phyloP scores from a whole-genome alignment of 176 grass and related monocot genomes.

The Saccharum spontaneum region DNA sequence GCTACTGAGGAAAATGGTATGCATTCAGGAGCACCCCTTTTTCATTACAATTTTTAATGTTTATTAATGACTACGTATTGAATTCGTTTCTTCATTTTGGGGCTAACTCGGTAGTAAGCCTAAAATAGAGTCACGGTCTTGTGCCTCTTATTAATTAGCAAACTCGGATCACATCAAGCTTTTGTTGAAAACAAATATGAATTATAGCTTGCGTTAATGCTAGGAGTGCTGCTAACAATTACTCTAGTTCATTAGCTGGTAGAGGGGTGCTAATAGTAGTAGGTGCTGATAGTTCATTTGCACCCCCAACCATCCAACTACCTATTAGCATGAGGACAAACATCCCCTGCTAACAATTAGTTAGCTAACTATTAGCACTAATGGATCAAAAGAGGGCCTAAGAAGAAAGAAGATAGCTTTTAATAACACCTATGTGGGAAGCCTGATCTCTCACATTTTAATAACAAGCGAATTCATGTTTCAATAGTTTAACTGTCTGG shows the following conservation, averaged over 20 bases:
- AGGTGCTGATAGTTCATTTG: too few relatives aligned
- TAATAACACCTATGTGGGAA: not conserved
- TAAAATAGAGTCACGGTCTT: not conserved
- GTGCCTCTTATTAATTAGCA: not conserved
- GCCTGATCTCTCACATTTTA: not conserved
- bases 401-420: not conserved
- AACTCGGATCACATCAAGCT: too few relatives aligned
- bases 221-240: too few relatives aligned
- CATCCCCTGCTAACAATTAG: too few relatives aligned
- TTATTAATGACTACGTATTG: not conserved
- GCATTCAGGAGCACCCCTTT: not conserved
- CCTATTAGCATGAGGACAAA: too few relatives aligned
- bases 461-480: not conserved
- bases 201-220: too few relatives aligned
- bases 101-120: not conserved
- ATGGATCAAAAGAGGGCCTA: not conserved
- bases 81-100: not conserved
- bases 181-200: too few relatives aligned
- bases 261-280: too few relatives aligned
- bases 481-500: not conserved
- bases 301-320: too few relatives aligned
- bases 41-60: not conserved
- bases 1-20: slow-evolving; percentile 69
- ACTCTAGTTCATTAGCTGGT: too few relatives aligned
- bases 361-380: too few relatives aligned